Conservation (phyloP, 2,329 filamentous ascomycete species). For the Purpureocillium takamizusanense region DNA sequence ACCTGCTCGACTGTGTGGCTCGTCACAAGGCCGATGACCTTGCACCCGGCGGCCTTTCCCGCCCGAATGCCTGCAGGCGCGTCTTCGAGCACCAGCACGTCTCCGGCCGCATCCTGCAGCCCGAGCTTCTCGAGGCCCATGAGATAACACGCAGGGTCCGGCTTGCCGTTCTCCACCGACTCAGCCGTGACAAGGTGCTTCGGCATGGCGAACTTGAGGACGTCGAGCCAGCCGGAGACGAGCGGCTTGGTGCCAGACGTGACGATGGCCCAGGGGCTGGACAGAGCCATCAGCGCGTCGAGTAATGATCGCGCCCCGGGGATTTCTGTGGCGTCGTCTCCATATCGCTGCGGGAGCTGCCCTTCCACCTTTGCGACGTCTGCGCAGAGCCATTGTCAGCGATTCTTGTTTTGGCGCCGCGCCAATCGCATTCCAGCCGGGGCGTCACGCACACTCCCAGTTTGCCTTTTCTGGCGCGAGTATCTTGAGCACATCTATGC, state of each 20-base stretch:
- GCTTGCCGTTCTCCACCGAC: slow-evolving; percentile 67
- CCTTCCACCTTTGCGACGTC: slow-evolving; percentile 75
- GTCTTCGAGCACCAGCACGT: slow-evolving; percentile 76
- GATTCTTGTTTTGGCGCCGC: neutral
- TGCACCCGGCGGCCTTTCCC: slow-evolving; percentile 79
- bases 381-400: slow-evolving; percentile 21
- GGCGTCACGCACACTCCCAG: slow-evolving; percentile 69
- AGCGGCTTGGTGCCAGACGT: slow-evolving; percentile 62
- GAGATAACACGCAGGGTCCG: slow-evolving; percentile 65
- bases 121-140: slow-evolving; percentile 57
- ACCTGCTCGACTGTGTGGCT: slow-evolving; percentile 71
- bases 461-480: slow-evolving; percentile 80
- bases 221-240: slow-evolving; percentile 62
- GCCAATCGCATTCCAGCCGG: neutral
- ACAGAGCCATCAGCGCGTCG: slow-evolving; percentile 49
- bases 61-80: slow-evolving; percentile 76
- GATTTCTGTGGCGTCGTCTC: slow-evolving; percentile 72
- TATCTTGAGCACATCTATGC: slow-evolving; percentile 74
- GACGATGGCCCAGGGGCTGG: slow-evolving; percentile 78
- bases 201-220: slow-evolving; percentile 56
- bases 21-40: slow-evolving; percentile 75
- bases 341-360: slow-evolving; percentile 66
- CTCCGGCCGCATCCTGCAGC: slow-evolving; percentile 34
- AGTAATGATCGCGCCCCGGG: slow-evolving; percentile 71
- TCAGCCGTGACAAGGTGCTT: slow-evolving; percentile 64